Conservation (phyloP, 148 eudicot species). For the Vaccinium darrowii region DNA sequence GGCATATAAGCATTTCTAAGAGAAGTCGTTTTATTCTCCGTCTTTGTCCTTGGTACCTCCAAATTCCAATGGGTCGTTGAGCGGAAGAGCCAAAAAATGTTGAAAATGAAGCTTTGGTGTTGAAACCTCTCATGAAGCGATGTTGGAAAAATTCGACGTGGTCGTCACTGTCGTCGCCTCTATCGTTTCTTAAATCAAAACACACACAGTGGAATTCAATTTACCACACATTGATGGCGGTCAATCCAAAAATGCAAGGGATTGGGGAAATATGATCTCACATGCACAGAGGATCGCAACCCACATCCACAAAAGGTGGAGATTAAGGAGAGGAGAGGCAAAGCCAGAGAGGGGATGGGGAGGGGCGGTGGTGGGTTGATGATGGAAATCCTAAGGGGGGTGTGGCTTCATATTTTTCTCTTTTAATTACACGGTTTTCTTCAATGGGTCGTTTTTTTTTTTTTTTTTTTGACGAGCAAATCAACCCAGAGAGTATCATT, state of each 20-base stretch:
- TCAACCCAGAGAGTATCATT: too few relatives aligned
- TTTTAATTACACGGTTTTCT: too few relatives aligned
- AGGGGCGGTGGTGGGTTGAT: background rate
- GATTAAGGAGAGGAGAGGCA: background rate
- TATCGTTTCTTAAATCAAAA: background rate
- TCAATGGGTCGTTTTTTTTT: too few relatives aligned
- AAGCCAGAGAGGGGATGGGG: background rate
- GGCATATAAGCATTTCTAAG: too few relatives aligned
- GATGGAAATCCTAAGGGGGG: too few relatives aligned
- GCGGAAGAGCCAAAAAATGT: background rate
- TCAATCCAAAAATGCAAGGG: background rate
- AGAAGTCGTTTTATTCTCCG: too few relatives aligned
- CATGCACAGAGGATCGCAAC: background rate
- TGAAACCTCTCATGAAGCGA: too few relatives aligned
- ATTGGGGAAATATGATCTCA: background rate
- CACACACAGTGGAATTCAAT: background rate
- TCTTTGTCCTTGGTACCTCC: too few relatives aligned
- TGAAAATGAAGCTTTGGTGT: background rate
- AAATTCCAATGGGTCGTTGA: too few relatives aligned
- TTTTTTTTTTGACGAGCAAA: too few relatives aligned
- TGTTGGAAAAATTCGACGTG: background rate
- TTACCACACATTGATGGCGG: background rate
- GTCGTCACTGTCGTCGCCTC: background rate
- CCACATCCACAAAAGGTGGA: background rate
- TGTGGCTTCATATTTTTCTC: too few relatives aligned